Evolutionary conservation across 1,139 yeast genomes (phyloP).

Genomic region (Saccharomycopsis phalli): DNA sequence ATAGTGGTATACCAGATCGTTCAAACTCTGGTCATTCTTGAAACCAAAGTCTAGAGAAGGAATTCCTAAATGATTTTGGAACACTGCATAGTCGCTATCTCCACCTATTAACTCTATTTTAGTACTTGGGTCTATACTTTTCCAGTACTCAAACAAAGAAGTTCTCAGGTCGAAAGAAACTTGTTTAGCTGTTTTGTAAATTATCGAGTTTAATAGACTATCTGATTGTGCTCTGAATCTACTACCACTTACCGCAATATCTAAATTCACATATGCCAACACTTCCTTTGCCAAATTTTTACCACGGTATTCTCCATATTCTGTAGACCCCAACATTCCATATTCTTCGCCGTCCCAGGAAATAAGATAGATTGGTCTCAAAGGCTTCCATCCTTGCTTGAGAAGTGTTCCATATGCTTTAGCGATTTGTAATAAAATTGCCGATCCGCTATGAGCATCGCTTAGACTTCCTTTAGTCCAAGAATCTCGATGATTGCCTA

Average conservation of each 20-base stretch:
- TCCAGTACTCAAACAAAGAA: slow-evolving; percentile 32
- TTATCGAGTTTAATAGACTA: slow-evolving; percentile 33
- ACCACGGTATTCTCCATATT: slow-evolving; percentile 35
- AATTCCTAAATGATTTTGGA: slow-evolving; percentile 42
- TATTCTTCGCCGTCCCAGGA: slow-evolving; percentile 45
- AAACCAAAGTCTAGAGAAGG: slow-evolving; percentile 40
- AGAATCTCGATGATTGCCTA: slow-evolving; percentile 29
- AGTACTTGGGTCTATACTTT: slow-evolving; percentile 3
- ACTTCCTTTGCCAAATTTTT: slow-evolving; percentile 24
- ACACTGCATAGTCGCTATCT: slow-evolving; percentile 32
- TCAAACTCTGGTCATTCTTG: slow-evolving; percentile 21
- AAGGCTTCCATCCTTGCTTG: slow-evolving; percentile 44
- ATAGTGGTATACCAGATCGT: slow-evolving; percentile 42
- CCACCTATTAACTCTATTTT: slow-evolving; percentile 30
- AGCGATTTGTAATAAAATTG: slow-evolving; percentile 33
- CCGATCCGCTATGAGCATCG: slow-evolving; percentile 34
- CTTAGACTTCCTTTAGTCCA: slow-evolving; percentile 31
- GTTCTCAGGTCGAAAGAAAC: slow-evolving; percentile 26
- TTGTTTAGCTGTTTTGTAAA: slow-evolving; percentile 30
- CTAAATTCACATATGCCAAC: slow-evolving; percentile 41
- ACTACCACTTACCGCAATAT: slow-evolving; percentile 36
- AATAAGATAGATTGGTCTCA: slow-evolving; percentile 38
- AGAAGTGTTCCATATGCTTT: slow-evolving; percentile 33
- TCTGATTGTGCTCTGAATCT: slow-evolving; percentile 31
- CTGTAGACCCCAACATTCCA: slow-evolving; percentile 40